Conservation (phyloP, 176 grass and related monocot species). For the Carex kokanica region DNA sequence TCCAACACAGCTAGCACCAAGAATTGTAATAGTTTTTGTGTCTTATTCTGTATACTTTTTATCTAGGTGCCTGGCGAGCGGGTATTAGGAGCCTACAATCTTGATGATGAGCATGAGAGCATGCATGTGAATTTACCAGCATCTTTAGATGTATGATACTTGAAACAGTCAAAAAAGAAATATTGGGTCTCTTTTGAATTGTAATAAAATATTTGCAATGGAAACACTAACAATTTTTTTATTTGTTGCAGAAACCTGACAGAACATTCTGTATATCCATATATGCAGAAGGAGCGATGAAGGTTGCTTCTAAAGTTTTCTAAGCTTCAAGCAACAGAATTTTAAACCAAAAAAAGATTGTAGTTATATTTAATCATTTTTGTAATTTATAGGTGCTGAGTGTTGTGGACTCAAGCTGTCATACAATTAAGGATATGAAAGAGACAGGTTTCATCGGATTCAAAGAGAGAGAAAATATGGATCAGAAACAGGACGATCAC, state of each 20-base stretch:
- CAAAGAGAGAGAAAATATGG: conserved; percentile 58
- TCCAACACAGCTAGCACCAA: neutral
- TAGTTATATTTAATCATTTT: conserved; percentile 33
- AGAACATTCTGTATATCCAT: conserved; percentile 78
- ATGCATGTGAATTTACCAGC: conserved; percentile 61
- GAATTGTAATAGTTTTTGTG: neutral
- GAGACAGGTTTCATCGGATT: conserved; percentile 58
- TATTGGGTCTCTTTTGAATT: neutral
- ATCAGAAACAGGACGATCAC: conserved; percentile 67
- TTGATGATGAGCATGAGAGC: conserved; percentile 69
- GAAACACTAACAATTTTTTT: conserved; percentile 24
- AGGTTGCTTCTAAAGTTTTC: conserved; percentile 43
- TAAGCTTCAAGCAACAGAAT: neutral
- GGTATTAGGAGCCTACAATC: conserved; percentile 90
- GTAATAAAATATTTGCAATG: neutral
- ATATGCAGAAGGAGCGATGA: conserved; percentile 87
- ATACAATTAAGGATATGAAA: conserved; percentile 63
- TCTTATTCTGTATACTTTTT: conserved; percentile 5
- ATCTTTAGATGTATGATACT: conserved; percentile 68
- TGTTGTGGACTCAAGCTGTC: conserved; percentile 78
- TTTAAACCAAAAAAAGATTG: neutral
- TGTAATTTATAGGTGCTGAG: conserved; percentile 72
- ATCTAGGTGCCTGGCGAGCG: conserved; percentile 84
- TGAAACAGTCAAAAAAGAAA: neutral
- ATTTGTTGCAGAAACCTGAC: conserved; percentile 64